Evolutionary conservation across 208 protist species (phyloP), one percentile per base, ranked within the genome.

Genomic region (Trypanosoma rangeli): DNA sequence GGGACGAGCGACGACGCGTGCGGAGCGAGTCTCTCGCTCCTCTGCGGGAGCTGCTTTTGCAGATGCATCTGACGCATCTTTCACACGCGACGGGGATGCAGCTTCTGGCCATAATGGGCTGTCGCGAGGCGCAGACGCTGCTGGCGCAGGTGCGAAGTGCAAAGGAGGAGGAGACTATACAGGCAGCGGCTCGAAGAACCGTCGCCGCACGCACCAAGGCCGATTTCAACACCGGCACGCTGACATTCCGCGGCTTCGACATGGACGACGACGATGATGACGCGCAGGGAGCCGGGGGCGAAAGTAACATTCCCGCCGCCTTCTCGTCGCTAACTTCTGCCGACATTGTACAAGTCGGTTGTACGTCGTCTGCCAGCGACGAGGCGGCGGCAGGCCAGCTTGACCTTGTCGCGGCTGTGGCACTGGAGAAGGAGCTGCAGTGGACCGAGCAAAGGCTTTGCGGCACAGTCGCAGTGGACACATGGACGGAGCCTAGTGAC

Each of bases 161-260:
- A 54, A 29, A 55, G 60, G 13, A 0, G 33, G 49, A 37, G 22
- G 42, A 58, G 9, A 33, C 31, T 22, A 15, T 31, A 0, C 9
- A 12, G 26, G 15, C 31, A 5, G 60, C 28, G 57, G 33, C 29
- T 7, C 26, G 28, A 37, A 61, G 28, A 1, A 33, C 26, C 22
- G 35, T 22, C 39, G 49, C 53, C 16, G 15, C 71, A 56, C 50
- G 61, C 22, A 87, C 92, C 68, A 44, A 82, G 18, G 87, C 81
- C 1, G 81, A 95, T 67, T 89, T 83, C 74, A 83, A 85, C 68
- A 87, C 86, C 13, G 90, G 90, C 31, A 94, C 88, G 3, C 72
- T 95, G 26, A 73, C 65, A 18, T 94, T 95, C 64, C 70, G 75
- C 29, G 84, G 82, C 1, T 92, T 93, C 68, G 79, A 69, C 37